Evolutionary conservation across 257 asterid genomes (phyloP).

Genomic region (Buddleja alternifolia): DNA sequence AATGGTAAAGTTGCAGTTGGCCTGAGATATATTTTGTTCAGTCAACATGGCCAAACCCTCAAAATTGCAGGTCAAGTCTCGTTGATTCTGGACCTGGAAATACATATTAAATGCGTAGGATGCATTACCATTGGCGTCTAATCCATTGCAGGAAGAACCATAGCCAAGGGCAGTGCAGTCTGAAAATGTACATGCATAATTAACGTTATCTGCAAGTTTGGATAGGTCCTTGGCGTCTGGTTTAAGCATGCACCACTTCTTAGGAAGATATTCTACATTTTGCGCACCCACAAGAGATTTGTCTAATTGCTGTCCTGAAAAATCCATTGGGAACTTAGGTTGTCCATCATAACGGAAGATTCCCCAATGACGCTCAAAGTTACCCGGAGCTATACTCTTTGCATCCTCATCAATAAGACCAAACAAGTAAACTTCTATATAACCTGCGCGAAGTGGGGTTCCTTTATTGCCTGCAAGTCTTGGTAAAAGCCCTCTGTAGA

Average conservation of each 20-base stretch:
- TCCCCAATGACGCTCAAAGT: constrained; percentile 87
- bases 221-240: constrained; percentile 52
- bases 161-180: constrained; percentile 82
- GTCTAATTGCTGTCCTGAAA: constrained; percentile 53
- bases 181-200: constrained; percentile 64
- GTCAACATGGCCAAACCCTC: constrained; percentile 65
- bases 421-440: constrained; percentile 68
- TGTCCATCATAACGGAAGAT: constrained; percentile 78
- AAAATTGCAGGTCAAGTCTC: constrained; percentile 52
- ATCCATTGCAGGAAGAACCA: constrained; percentile 77
- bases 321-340: constrained; percentile 77
- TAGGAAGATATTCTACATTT: constrained; percentile 60
- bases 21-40: constrained; percentile 65
- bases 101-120: constrained; percentile 75
- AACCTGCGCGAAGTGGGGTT: constrained; percentile 76
- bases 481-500: constrained; percentile 67
- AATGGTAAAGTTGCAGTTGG: constrained; percentile 65
- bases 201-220: constrained; percentile 59
- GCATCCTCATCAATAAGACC: constrained; percentile 82
- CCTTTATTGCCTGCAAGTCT: constrained; percentile 67
- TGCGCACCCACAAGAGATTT: constrained; percentile 59
- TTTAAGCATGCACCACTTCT: constrained; percentile 62
- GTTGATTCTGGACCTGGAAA: constrained; percentile 67
- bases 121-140: constrained; percentile 69
- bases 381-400: constrained; percentile 77